Evolutionary conservation across 2,329 filamentous ascomycete genomes (phyloP).

Genomic region (Tolypocladium paradoxum): DNA sequence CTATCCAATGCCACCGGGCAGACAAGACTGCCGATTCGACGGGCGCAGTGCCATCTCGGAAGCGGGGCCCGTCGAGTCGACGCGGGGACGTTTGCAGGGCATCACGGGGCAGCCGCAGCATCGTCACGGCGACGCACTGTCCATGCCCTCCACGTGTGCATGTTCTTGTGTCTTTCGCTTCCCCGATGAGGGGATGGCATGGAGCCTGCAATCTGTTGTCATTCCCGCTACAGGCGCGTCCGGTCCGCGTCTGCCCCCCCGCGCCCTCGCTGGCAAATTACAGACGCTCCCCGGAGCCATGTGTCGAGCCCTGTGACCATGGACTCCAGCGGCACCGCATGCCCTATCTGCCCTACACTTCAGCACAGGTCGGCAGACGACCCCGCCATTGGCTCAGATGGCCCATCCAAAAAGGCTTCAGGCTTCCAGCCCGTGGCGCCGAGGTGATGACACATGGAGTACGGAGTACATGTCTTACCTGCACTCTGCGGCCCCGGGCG

Average conservation of each 20-base stretch:
- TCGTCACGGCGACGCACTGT: no score
- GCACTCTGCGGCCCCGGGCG: background rate
- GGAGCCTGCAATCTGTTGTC: background rate
- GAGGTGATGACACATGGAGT: background rate
- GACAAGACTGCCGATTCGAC: background rate
- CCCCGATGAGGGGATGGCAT: background rate
- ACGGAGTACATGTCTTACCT: background rate
- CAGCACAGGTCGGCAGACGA: constrained; percentile 12
- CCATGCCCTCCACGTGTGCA: background rate
- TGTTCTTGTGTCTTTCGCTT: background rate
- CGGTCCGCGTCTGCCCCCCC: no score
- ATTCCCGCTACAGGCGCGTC: no score
- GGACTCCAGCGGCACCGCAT: background rate
- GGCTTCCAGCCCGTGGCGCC: background rate
- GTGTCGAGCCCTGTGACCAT: background rate
- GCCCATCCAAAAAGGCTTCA: background rate
- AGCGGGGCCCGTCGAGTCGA: background rate
- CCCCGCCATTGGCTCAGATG: constrained; percentile 15
- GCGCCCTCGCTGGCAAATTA: background rate
- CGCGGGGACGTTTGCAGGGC: background rate
- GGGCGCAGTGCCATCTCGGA: background rate
- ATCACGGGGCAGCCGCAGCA: background rate
- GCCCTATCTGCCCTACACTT: constrained; percentile 10
- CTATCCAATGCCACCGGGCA: no score
- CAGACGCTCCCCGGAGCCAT: background rate